Base-by-base conservation (phyloP, 2,329 filamentous ascomycete genomes). In the Penicillium glabrum region DNA sequence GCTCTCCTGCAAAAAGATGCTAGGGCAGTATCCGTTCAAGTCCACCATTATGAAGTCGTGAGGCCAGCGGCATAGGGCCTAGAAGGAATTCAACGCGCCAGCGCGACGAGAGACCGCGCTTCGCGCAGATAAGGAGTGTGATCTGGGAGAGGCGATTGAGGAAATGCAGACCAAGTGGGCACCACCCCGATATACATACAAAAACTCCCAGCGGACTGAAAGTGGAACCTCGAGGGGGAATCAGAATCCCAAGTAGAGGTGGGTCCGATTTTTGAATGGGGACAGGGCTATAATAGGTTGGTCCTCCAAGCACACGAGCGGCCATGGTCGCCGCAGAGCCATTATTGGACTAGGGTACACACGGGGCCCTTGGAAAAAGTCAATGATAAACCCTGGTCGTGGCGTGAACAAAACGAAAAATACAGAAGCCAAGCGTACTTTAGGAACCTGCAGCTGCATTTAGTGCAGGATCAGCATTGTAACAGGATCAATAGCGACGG, bases 1-100 rank as follows among this genome's bases (percentile, higher is more conserved):
- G 29, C 75, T 74, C 57, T 82, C 81, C 69, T 90, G 85, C 60
- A 87, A 81, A 69, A 95, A 93, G 5, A 91, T 91, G 51, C 80
- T 63, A 16, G 85, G 83, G 73, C 91, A 96, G 19, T 76, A 67
- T 61, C 83, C 86, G 37, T 61, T 60, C 45, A 69, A 33, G 46
- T 60, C 51, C 46, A 58, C 53, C 68, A 71, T 73, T 39, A 47
- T 67, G 61, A 54, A 24, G 19, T 52, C 44, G 46, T 56, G 23
- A 53, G 19, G 29, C 39, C 23, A 53, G 44, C 49, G 43, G 56
- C 63, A 66, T 66, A 59, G 55, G 35, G 35, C 59, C 58, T 60
- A 37, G 24, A 35, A 23, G 49, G 33, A 55, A 56, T 53, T 53
- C 52, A 62, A 62, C 63, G 63, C 64, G 63, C 64, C 64, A 59